A percentile compares a stretch with the other conserved stretches of the same genome.
phyloP scores from a whole-genome alignment of 2,329 filamentous ascomycete genomes.

The Lachnellula occidentalis region DNA sequence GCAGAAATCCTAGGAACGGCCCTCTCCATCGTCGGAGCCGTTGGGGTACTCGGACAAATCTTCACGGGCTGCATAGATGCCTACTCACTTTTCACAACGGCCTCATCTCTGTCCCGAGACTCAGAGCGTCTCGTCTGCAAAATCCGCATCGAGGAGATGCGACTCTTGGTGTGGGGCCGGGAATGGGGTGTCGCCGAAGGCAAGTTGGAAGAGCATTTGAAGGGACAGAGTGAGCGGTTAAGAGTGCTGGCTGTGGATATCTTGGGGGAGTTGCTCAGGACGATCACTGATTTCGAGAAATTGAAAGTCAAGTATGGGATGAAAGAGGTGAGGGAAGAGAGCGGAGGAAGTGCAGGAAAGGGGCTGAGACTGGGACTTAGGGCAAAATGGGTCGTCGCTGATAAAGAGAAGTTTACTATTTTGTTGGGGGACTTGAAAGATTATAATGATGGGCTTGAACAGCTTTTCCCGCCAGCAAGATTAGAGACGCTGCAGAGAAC shows the following conservation, averaged over 20 bases:
- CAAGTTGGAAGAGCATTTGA: slow-evolving; percentile 38
- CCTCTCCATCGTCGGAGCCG: slow-evolving; percentile 38
- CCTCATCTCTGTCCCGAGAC: slow-evolving; percentile 39
- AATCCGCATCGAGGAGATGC: slow-evolving; percentile 46
- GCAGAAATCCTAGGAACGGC: slow-evolving; percentile 40
- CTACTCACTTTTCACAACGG: slow-evolving; percentile 40
- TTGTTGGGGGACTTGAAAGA: slow-evolving; percentile 27
- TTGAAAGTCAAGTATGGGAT: slow-evolving; percentile 40
- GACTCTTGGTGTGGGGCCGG: slow-evolving; percentile 42
- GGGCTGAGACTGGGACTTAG: no score
- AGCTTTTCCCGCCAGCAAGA: slow-evolving; percentile 40
- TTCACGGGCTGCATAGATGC: slow-evolving; percentile 44
- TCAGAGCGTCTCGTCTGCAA: slow-evolving; percentile 42
- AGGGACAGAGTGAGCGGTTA: slow-evolving; percentile 31
- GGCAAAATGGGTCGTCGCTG: no score
- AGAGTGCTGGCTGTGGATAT: slow-evolving; percentile 38
- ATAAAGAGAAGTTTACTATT: no score
- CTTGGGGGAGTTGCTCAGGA: slow-evolving; percentile 38
- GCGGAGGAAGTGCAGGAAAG: no score
- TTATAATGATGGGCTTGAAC: slow-evolving; percentile 44
- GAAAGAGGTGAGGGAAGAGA: slow-evolving; percentile 11
- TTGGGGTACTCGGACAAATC: slow-evolving; percentile 42
- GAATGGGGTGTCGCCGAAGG: slow-evolving; percentile 45
- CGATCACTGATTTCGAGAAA: slow-evolving; percentile 40
- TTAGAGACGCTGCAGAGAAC: slow-evolving; percentile 39